Evolutionary conservation across 2,329 filamentous ascomycete species (phyloP).

Genomic region (Hymenoscyphus repandus): DNA sequence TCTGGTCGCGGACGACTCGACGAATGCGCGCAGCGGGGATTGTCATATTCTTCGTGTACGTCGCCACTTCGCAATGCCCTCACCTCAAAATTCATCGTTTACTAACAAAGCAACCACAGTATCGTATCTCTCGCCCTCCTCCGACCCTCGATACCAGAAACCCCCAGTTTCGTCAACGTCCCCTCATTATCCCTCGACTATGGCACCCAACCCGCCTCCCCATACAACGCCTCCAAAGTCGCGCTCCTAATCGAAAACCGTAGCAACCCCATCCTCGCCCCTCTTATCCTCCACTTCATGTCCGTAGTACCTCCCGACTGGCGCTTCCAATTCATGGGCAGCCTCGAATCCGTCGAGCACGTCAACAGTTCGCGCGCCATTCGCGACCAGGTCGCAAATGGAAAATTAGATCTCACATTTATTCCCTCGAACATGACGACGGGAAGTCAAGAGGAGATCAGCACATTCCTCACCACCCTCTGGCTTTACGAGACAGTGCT

Average conservation of each 20-base stretch:
- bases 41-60: constrained; percentile 25
- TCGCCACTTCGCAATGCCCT: neutral
- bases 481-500: constrained; percentile 48
- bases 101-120: constrained; percentile 11
- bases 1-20: constrained; percentile 28
- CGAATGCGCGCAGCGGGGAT: constrained; percentile 25
- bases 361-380: constrained; percentile 44
- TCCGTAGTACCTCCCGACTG: constrained; percentile 51
- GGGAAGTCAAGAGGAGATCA: constrained; percentile 46
- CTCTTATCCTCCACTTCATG: constrained; percentile 51
- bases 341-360: constrained; percentile 38
- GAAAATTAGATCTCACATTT: constrained; percentile 45
- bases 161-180: constrained; percentile 14
- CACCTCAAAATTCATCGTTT: neutral
- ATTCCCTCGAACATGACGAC: constrained; percentile 48
- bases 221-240: constrained; percentile 33
- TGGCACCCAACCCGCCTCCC: constrained; percentile 10
- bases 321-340: constrained; percentile 53
- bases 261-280: constrained; percentile 43
- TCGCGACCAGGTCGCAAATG: constrained; percentile 29
- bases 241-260: constrained; percentile 52
- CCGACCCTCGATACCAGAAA: constrained; percentile 19
- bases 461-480: constrained; percentile 45
- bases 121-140: constrained; percentile 21
- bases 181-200: constrained; percentile 24